These are phyloP conservation scores for Candida qinlingensis DNA, from an alignment of 805 yeast species.

Conservation along the genomic window DNA sequence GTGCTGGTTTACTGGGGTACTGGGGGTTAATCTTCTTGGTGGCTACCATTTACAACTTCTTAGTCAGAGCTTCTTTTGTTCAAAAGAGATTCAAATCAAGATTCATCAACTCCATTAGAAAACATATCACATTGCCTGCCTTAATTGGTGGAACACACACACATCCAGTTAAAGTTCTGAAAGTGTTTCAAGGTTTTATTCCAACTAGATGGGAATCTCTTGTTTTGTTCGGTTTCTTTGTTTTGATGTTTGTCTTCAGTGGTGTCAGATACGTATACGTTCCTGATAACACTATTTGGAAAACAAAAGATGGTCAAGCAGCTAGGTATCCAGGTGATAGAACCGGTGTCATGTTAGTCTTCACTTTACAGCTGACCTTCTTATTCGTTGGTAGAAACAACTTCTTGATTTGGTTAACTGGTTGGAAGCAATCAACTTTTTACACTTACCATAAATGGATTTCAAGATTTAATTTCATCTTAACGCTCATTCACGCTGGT, in stretches of 20 bases:
- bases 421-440: constrained; percentile 62
- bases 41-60: constrained; percentile 29
- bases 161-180: constrained; percentile 12
- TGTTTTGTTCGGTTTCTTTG: constrained; percentile 31
- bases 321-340: constrained; percentile 25
- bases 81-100: constrained; percentile 12
- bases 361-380: constrained; percentile 45
- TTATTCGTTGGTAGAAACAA: constrained; percentile 73
- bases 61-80: constrained; percentile 14
- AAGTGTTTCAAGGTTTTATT: constrained; percentile 17
- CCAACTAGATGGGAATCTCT: constrained; percentile 25
- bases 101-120: constrained; percentile 13
- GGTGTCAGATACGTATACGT: constrained; percentile 17
- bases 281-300: constrained; percentile 18
- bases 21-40: constrained; percentile 42
- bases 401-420: constrained; percentile 54
- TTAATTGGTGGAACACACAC: constrained; percentile 17
- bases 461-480: constrained; percentile 38
- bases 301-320: constrained; percentile 12
- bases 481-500: constrained; percentile 19
- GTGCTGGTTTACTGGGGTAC: constrained; percentile 41
- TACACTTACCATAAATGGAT: constrained; percentile 62
- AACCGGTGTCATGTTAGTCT: constrained; percentile 23
- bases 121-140: constrained; percentile 15
- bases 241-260: constrained; percentile 10